Evolutionary conservation across 768 basidiomycete species (phyloP).

Genomic region (Cantharellus cinnabarinus): DNA sequence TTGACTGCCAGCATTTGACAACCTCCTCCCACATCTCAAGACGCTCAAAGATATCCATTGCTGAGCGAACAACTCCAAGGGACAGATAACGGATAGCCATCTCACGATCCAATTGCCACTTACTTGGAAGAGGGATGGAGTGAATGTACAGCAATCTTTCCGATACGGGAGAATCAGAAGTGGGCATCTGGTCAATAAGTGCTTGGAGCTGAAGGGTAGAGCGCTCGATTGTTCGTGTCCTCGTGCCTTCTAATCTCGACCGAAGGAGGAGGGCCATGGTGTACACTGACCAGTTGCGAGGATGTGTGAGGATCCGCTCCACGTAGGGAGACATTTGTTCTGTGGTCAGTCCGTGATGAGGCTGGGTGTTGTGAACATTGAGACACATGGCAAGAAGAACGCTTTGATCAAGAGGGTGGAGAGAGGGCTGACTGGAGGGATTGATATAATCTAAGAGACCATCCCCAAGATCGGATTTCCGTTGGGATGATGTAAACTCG

Average conservation of each 20-base stretch:
- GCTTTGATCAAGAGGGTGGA: constrained; percentile 86
- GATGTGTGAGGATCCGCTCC: constrained; percentile 69
- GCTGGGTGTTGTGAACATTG: constrained; percentile 75
- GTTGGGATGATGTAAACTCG: constrained; percentile 59
- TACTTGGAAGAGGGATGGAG: constrained; percentile 61
- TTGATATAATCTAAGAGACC: constrained; percentile 44
- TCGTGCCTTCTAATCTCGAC: constrained; percentile 69
- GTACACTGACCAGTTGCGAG: constrained; percentile 87
- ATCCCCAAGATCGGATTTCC: constrained; percentile 17
- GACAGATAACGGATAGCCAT: constrained; percentile 65
- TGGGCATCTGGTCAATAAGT: constrained; percentile 91
- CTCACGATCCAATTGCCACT: constrained; percentile 88
- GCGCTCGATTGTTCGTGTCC: constrained; percentile 85
- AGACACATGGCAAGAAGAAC: constrained; percentile 82
- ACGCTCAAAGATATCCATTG: constrained; percentile 81
- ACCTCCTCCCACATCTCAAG: constrained; percentile 99
- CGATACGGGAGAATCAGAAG: constrained; percentile 46
- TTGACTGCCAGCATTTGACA: constrained; percentile 63
- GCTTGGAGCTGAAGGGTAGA: constrained; percentile 85
- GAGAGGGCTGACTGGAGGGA: constrained; percentile 62
- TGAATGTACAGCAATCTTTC: constrained; percentile 72
- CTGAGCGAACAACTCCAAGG: constrained; percentile 74
- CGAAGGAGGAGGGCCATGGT: constrained; percentile 91
- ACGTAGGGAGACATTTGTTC: constrained; percentile 92
- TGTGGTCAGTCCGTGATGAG: constrained; percentile 70